Evolutionary conservation across 1,139 yeast genomes (phyloP), one percentile per base, ranked within the genome.

Genomic region (Kurtzmaniella quercitrusa): DNA sequence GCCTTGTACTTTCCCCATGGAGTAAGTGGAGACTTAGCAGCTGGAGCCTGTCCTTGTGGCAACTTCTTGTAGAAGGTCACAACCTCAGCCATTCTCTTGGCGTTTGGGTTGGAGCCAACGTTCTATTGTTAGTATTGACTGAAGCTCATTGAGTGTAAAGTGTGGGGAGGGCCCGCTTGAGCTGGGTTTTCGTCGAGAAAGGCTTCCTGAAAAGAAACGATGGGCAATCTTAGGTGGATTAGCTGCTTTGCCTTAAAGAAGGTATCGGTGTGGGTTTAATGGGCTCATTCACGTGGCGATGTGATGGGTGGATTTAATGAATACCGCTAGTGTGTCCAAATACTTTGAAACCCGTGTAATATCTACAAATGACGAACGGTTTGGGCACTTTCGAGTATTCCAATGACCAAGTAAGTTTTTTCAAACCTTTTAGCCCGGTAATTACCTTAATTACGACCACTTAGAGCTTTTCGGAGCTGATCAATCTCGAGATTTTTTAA

Each of bases 1-100:
- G 84, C 88, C 68, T 78, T 82, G 76, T 87, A 87, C 68, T 78
- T 70, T 56, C 84, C 89, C 54, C 85, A 66, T 56, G 89, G 82
- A 54, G 86, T 80, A 55, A 78, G 68, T 57, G 94, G 82, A 65
- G 81, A 77, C 65, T 76, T 72, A 51, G 81, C 74, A 51, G 91
- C 83, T 54, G 76, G 76, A 49, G 95, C 94, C 50, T 87, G 75
- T 40, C 98, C 98, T 67, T 89, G 91, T 63, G 98, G 98, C 60
- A 93, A 81, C 58, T 89, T 84, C 76, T 91, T 87, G 85, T 93
- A 93, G 80, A 93, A 89, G 53, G 88, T 78, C 57, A 93, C 97
- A 59, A 93, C 96, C 66, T 88, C 88, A 56, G 88, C 84, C 86
- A 93, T 88, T 76, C 96, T 88, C 80, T 88, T 88, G 57, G 98